These are phyloP conservation scores for Ceratobasidium theobromae DNA, from an alignment of 1,284 basidiomycete species.

Conservation along the genomic window DNA sequence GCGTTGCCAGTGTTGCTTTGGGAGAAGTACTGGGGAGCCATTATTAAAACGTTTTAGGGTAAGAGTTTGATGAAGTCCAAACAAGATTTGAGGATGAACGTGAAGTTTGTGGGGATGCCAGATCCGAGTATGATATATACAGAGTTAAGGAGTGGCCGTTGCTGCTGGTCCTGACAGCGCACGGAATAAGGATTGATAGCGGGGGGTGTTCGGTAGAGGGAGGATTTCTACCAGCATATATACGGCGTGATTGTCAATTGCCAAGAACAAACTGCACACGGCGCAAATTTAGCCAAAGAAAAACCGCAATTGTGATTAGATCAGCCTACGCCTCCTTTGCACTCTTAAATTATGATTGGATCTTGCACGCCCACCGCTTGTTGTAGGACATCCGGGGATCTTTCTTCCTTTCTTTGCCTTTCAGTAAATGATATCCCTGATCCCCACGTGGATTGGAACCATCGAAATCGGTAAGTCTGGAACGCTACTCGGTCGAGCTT, in stretches of 20 bases:
- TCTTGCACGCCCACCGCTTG: not conserved
- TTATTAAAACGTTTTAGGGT: conserved; percentile 1
- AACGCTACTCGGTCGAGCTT: too few relatives aligned
- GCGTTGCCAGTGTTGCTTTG: conserved; percentile 8
- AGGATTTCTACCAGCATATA: conserved; percentile 5
- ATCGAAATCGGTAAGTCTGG: too few relatives aligned
- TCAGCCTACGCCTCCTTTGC: conserved; percentile 15
- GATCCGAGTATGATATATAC: conserved; percentile 16
- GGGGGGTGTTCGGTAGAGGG: not conserved
- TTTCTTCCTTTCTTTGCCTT: not conserved
- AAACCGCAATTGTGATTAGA: conserved; percentile 4
- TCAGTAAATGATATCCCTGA: not conserved
- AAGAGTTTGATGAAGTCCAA: not conserved
- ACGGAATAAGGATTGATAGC: not conserved
- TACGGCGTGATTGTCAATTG: conserved; percentile 8
- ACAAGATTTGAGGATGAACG: not conserved
- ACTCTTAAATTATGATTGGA: too few relatives aligned
- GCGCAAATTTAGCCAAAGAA: conserved; percentile 11
- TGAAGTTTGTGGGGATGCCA: conserved; percentile 23
- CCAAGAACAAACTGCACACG: not conserved
- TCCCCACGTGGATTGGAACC: too few relatives aligned
- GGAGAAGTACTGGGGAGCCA: conserved; percentile 24
- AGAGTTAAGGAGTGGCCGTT: conserved; percentile 4
- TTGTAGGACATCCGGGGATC: not conserved
- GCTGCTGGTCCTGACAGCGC: conserved; percentile 25